Base-by-base conservation (phyloP, 345 rosid species). In the Lepidium sativum region DNA sequence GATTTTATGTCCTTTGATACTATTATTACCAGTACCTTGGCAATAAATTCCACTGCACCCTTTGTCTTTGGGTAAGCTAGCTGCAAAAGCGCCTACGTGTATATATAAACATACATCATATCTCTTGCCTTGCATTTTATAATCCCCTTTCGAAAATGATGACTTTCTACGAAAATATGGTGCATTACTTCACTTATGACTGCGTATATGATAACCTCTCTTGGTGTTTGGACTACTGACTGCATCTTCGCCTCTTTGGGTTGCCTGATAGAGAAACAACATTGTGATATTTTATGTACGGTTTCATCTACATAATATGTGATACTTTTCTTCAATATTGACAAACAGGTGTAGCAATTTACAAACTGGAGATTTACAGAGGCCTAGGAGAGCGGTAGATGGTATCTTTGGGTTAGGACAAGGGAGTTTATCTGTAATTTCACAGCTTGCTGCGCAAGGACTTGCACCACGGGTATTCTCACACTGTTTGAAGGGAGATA, bases 371-470 rank as follows among this genome's bases (percentile, higher is more conserved):
- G 96, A 87, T 71, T 69, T 94, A 74, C 89, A 81, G 11, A 86
- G 82, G 64, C 75, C 97, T 9, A 92, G 83, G 14, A 84, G 95
- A 80, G 95, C 97, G 38, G 86, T 94, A 18, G 91, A 88, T 70
- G 99, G 99, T 58, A 94, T 94, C 47, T 86, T 94, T 65, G 99
- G 99, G 18, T 82, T 94, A 41, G 99, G 99, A 61, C 97, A 86
- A 61, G 90, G 84, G 73, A 72, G 76, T 56, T 77, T 94, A 80
- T 90, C 99, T 34, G 84, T 90, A 38, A 68, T 94, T 72, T 90
- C 97, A 8, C 99, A 94, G 53, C 85, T 94, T 29, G 80, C 99
- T 68, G 76, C 81, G 25, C 86, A 83, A 42, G 89, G 92, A 42
- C 47, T 84, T 18, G 76, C 94, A 20, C 97, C 99, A 12, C 79